Conservation (phyloP, 2,329 filamentous ascomycete species). For the Nothopassalora personata region DNA sequence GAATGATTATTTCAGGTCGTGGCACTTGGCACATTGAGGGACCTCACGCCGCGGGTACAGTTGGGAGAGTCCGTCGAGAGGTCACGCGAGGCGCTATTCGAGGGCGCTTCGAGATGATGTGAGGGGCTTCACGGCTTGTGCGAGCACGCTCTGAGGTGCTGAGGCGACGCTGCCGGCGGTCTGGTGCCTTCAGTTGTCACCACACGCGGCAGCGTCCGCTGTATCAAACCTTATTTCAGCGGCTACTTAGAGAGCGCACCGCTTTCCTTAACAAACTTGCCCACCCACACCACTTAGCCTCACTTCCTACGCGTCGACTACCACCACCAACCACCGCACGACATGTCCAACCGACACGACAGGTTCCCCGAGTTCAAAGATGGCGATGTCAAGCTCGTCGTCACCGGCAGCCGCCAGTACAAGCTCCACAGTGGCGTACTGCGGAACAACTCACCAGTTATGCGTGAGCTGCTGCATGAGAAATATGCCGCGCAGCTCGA, state of each 20-base stretch:
- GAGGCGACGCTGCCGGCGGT: background rate
- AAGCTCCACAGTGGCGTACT: constrained; percentile 38
- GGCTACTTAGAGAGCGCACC: background rate
- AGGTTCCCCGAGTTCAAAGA: constrained; percentile 36
- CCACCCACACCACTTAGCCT: background rate
- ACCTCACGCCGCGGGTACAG: too few species aligned
- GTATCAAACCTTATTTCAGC: background rate
- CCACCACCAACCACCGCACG: background rate
- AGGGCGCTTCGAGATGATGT: too few species aligned
- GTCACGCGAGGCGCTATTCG: too few species aligned
- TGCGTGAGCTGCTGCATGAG: constrained; percentile 21
- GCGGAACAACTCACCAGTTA: constrained; percentile 16
- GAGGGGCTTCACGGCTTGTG: background rate
- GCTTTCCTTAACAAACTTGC: background rate
- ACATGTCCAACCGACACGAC: background rate
- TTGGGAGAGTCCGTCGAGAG: too few species aligned
- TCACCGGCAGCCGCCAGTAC: constrained; percentile 35
- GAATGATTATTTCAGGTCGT: too few species aligned
- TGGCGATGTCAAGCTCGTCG: constrained; percentile 37
- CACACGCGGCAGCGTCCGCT: background rate
- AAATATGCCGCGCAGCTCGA: constrained; percentile 27
- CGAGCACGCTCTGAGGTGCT: background rate
- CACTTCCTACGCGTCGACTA: background rate
- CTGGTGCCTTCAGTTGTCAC: background rate
- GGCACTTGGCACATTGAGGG: too few species aligned